Evolutionary conservation across 2,329 filamentous ascomycete species (phyloP), one percentile per base, ranked within the genome.

Genomic region (Aspergillus sclerotialis): DNA sequence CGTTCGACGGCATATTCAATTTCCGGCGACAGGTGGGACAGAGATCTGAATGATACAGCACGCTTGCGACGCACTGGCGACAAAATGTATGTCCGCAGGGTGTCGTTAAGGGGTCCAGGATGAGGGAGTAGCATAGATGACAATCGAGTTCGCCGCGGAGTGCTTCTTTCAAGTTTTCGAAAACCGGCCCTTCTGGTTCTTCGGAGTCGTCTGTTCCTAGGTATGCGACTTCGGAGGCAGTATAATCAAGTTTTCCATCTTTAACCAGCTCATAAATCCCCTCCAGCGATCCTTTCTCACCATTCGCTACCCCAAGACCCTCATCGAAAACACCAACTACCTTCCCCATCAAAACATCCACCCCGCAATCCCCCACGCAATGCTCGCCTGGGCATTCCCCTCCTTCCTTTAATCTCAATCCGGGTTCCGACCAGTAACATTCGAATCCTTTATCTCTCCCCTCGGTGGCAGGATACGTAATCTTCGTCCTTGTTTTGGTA

Each of bases 21-120:
- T 65, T 64, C 28, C 82, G 74, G 31, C 89, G 80, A 54, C 89
- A 95, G 10, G 88, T 73, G 0, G 89, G 88, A 52, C 89, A 95
- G 35, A 83, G 70, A 36, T 76, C 73, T 2, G 83, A 82, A 53
- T 92, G 82, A 49, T 90, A 83, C 39, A 93, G 68, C 5, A 84
- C 78, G 29, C 83, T 77, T 36, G 80, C 76, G 14, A 94, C 68
- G 55, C 89, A 95, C 39, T 75, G 74, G 13, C 84, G 79, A 57
- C 89, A 95, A 50, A 92, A 90, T 0, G 87, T 94, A 57, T 95
- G 89, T 1, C 89, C 89, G 50, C 89, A 95, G 2, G 76, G 72
- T 0, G 86, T 93, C 0, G 88, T 94, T 33, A 89, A 68, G 0
- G 89, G 87, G 41, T 94, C 84, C 40, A 87, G 67, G 56, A 90